Conservation (phyloP, 129 eudicot genomes). For the Pittosporum tobira region DNA sequence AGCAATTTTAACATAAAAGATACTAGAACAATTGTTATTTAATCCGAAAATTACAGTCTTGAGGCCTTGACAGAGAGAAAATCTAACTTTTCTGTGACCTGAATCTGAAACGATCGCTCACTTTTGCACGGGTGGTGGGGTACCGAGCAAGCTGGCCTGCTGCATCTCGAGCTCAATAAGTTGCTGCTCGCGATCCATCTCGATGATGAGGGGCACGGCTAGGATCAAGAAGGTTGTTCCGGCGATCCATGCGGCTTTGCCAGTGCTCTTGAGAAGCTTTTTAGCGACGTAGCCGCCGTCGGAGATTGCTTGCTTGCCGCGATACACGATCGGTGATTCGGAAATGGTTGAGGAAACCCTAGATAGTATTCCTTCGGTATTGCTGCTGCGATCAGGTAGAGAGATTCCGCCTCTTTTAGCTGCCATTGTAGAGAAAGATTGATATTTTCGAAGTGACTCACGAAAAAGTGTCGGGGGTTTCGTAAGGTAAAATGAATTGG, state of each 20-base stretch:
- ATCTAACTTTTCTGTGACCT: no score
- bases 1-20: no score
- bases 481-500: no score
- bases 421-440: slow-evolving; percentile 2
- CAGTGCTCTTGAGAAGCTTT: slow-evolving; percentile 63
- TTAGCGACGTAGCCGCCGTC: slow-evolving; percentile 53
- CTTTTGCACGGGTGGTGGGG: slow-evolving; percentile 26
- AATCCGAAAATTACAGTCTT: no score
- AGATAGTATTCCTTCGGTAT: slow-evolving; percentile 32
- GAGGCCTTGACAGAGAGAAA: no score
- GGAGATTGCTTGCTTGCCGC: slow-evolving; percentile 46
- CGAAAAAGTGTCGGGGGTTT: no score
- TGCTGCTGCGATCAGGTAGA: slow-evolving; percentile 7
- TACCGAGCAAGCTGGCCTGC: slow-evolving; percentile 59
- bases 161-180: slow-evolving; percentile 60
- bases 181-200: slow-evolving; percentile 68
- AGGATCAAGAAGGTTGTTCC: slow-evolving; percentile 62
- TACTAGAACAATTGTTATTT: no score
- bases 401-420: slow-evolving; percentile 13
- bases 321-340: slow-evolving; percentile 45
- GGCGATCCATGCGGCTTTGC: slow-evolving; percentile 80
- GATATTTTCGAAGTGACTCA: no score
- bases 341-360: slow-evolving; percentile 36
- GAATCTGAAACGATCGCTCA: no score
- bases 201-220: slow-evolving; percentile 56